These are phyloP conservation scores for Acaromyces ingoldii DNA, from an alignment of 1,284 basidiomycete genomes.

Conservation along the genomic window DNA sequence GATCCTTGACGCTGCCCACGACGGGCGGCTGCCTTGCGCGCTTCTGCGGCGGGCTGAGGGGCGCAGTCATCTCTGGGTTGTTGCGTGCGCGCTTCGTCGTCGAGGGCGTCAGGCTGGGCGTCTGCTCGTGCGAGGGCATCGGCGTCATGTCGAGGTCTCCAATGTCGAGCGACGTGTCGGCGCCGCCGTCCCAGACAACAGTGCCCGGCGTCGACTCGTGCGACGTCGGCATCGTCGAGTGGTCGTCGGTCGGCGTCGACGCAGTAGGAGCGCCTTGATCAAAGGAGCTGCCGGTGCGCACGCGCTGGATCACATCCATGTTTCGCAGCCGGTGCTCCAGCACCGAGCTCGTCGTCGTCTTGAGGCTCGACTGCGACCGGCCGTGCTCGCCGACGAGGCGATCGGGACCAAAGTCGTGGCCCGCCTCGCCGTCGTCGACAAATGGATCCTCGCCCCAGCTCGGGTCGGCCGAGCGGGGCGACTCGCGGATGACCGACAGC, in stretches of 20 bases:
- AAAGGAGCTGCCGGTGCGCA: slow-evolving; percentile 25
- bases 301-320: slow-evolving; percentile 44
- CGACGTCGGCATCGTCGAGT: neutral
- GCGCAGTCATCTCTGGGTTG: slow-evolving; percentile 29
- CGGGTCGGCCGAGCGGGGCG: slow-evolving; percentile 14
- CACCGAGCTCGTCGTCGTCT: slow-evolving; percentile 28
- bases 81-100: slow-evolving; percentile 36
- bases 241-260: no score
- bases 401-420: slow-evolving; percentile 1
- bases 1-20: slow-evolving; percentile 22
- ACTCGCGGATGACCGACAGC: slow-evolving; percentile 25
- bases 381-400: slow-evolving; percentile 10
- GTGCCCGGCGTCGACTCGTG: slow-evolving; percentile 19
- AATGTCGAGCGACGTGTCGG: slow-evolving; percentile 4
- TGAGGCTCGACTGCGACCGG: slow-evolving; percentile 25
- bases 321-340: slow-evolving; percentile 27
- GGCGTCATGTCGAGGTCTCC: slow-evolving; percentile 2
- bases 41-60: slow-evolving; percentile 19
- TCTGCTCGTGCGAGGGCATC: no score
- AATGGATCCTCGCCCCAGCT: slow-evolving; percentile 7
- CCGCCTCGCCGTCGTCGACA: neutral
- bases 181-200: slow-evolving; percentile 18
- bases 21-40: neutral
- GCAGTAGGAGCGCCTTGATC: no score
- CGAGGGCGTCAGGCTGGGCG: slow-evolving; percentile 33